A percentile compares a stretch with the other conserved stretches of the same genome.
These are phyloP conservation scores for Chlorella sp. DNA, from an alignment of 139 green algal species.

Conservation along the genomic window DNA sequence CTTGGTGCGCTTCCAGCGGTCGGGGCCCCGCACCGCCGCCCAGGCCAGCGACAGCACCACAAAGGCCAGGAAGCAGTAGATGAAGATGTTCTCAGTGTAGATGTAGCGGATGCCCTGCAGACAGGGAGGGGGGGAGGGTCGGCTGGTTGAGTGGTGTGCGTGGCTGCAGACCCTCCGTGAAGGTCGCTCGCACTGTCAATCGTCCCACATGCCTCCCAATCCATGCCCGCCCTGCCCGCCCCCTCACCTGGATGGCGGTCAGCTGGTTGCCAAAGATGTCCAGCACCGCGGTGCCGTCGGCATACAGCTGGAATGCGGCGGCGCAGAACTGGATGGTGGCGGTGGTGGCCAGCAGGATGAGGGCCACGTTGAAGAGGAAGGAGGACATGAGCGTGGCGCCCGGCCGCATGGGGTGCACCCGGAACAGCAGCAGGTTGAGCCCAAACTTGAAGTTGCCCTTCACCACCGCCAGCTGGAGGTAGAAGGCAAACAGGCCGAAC, in stretches of 20 bases:
- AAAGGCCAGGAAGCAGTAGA: constrained; percentile 67
- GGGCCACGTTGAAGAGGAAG: constrained; percentile 95
- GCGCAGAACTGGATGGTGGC: constrained; percentile 96
- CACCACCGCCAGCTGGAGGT: constrained; percentile 76
- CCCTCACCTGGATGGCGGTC: constrained; percentile 56
- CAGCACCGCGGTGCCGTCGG: constrained; percentile 82
- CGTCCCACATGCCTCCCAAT: neutral
- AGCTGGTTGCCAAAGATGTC: constrained; percentile 88
- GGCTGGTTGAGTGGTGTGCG: neutral
- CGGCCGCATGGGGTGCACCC: constrained; percentile 85
- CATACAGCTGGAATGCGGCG: constrained; percentile 88
- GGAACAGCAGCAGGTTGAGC: constrained; percentile 89
- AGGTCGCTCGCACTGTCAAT: neutral
- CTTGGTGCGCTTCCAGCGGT: constrained; percentile 67
- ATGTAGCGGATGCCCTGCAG: constrained; percentile 87
- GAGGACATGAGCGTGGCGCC: constrained; percentile 94
- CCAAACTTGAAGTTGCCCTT: constrained; percentile 95
- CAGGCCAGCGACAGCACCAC: constrained; percentile 54
- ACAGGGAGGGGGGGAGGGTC: no score
- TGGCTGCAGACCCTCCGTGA: neutral
- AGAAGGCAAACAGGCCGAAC: constrained; percentile 96
- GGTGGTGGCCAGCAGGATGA: constrained; percentile 90
- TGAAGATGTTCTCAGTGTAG: constrained; percentile 88
- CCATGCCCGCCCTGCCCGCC: neutral
- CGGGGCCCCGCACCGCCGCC: constrained; percentile 56